A percentile compares a stretch with the other conserved stretches of the same genome.
These are phyloP conservation scores for Closterium sp. DNA, from an alignment of 139 green algal species.

Conservation along the genomic window DNA sequence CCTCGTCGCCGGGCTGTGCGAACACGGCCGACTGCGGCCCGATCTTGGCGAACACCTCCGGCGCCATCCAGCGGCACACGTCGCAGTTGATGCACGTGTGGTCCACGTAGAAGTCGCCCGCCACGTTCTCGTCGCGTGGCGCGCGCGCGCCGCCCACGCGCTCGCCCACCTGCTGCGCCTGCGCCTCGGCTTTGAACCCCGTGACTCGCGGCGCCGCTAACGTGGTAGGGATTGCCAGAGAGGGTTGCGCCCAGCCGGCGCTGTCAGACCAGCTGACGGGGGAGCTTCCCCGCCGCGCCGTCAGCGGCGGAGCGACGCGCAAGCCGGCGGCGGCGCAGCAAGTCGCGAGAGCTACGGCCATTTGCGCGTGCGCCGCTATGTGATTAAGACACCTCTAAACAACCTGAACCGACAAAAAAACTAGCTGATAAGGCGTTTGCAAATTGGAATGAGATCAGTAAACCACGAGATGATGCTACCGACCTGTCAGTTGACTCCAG, in stretches of 20 bases:
- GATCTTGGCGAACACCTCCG: constrained; percentile 22
- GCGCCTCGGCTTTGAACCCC: not conserved
- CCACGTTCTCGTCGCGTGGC: constrained; percentile 34
- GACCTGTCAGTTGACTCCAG: too few relatives aligned
- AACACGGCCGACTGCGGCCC: constrained; percentile 14
- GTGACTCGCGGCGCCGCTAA: not conserved
- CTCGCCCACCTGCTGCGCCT: not conserved
- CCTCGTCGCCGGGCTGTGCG: constrained; percentile 8
- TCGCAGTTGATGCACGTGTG: constrained; percentile 47
- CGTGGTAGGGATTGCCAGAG: not conserved
- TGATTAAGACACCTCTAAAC: too few relatives aligned
- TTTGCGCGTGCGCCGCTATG: not conserved
- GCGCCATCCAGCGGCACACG: constrained; percentile 32
- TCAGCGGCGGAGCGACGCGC: not conserved
- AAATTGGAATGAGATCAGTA: not conserved
- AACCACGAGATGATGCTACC: too few relatives aligned
- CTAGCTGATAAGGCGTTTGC: not conserved
- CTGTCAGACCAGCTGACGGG: not conserved
- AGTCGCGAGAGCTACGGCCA: not conserved
- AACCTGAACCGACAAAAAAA: too few relatives aligned
- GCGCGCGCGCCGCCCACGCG: not conserved
- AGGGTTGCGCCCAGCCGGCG: not conserved
- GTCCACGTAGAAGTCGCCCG: constrained; percentile 41
- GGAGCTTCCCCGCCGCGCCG: too few relatives aligned
- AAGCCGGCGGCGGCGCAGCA: not conserved